Conservation (phyloP, 495 filamentous ascomycete genomes). For the Tuber melanosporum region DNA sequence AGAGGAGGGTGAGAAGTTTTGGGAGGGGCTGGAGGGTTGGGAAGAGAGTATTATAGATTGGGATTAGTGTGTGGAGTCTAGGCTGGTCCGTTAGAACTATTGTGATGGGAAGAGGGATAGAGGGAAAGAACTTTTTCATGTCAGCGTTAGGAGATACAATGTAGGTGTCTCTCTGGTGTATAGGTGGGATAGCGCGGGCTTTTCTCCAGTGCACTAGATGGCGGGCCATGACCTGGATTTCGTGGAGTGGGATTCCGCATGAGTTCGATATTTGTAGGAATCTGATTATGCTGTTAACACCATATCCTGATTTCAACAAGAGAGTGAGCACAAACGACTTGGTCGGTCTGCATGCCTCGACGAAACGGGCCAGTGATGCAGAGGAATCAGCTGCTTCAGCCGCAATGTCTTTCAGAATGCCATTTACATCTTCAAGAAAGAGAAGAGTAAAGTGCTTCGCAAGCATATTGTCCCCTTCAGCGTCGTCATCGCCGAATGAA, state of each 20-base stretch:
- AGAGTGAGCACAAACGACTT: slow-evolving; percentile 54
- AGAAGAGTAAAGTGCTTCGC: slow-evolving; percentile 82
- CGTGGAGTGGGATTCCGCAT: slow-evolving; percentile 63
- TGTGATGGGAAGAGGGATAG: not conserved
- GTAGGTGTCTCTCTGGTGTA: slow-evolving; percentile 87
- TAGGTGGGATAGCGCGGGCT: slow-evolving; percentile 82
- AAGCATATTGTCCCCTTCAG: slow-evolving; percentile 53
- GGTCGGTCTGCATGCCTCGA: slow-evolving; percentile 73
- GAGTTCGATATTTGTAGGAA: slow-evolving; percentile 71
- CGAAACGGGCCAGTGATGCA: slow-evolving; percentile 69
- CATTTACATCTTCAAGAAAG: slow-evolving; percentile 73
- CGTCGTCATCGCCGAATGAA: slow-evolving; percentile 57
- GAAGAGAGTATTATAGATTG: slow-evolving; percentile 68
- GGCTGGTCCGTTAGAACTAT: not conserved
- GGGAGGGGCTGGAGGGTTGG: slow-evolving; percentile 72
- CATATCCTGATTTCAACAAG: not conserved
- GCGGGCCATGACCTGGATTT: slow-evolving; percentile 75
- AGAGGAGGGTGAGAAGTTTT: slow-evolving; percentile 74
- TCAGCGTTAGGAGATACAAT: slow-evolving; percentile 89
- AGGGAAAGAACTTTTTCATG: slow-evolving; percentile 44
- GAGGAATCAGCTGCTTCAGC: slow-evolving; percentile 65
- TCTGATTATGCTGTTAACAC: slow-evolving; percentile 33
- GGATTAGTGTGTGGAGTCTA: slow-evolving; percentile 58
- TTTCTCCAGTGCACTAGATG: slow-evolving; percentile 94
- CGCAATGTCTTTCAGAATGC: slow-evolving; percentile 76